Percentiles rank a stretch among this genome's conserved stretches.
Conservation (phyloP, 2,329 filamentous ascomycete species). For the Botryotinia globosa region DNA sequence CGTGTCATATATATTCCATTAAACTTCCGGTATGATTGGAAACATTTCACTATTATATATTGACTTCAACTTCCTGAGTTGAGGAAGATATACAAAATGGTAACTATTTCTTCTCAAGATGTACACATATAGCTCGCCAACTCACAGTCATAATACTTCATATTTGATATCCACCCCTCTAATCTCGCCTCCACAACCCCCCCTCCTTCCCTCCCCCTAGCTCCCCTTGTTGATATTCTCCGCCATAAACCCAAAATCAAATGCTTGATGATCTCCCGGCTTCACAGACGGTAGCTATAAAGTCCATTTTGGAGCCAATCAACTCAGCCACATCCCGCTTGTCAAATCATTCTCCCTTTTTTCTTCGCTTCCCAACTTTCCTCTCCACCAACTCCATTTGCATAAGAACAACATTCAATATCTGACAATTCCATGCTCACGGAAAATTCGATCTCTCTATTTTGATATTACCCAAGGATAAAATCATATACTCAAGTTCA, state of each 20-base stretch:
- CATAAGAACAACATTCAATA: neutral
- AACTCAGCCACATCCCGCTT: neutral
- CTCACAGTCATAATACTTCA: neutral
- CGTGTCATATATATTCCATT: neutral
- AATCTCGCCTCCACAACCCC: neutral
- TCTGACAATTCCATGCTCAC: neutral
- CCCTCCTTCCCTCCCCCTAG: neutral
- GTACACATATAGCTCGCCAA: neutral
- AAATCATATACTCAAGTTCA: neutral
- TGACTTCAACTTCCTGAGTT: neutral
- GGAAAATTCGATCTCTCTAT: neutral
- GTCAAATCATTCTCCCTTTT: neutral
- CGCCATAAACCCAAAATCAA: neutral
- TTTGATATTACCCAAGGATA: neutral
- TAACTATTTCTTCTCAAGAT: neutral
- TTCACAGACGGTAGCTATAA: neutral
- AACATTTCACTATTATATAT: neutral
- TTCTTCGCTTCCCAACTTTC: neutral
- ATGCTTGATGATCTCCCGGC: rapidly evolving
- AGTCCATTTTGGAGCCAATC: neutral
- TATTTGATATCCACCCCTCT: neutral
- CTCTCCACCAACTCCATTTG: neutral
- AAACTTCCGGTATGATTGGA: neutral
- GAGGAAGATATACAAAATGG: neutral
- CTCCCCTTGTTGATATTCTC: neutral